phyloP scores from a whole-genome alignment of 2,329 filamentous ascomycete species.

The Tricladium varicosporioides region DNA sequence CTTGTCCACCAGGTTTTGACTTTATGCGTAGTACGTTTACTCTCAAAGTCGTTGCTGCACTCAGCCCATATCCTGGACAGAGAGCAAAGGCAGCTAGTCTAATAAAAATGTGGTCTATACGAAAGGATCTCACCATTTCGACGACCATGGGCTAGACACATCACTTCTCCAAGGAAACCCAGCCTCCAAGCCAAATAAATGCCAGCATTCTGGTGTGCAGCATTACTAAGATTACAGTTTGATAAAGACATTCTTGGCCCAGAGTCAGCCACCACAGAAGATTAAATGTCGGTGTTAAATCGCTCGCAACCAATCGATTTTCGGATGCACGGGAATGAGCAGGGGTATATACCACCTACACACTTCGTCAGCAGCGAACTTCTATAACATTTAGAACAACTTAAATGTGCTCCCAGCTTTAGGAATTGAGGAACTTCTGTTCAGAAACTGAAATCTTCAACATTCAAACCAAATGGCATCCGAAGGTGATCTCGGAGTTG shows the following conservation, averaged over 20 bases:
- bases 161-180: too few relatives aligned
- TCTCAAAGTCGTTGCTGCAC: neutral
- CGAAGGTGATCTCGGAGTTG: slow-evolving; percentile 2
- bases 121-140: neutral
- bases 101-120: neutral
- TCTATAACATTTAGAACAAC: too few relatives aligned
- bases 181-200: too few relatives aligned
- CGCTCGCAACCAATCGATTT: neutral
- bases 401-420: too few relatives aligned
- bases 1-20: neutral
- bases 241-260: too few relatives aligned
- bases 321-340: neutral
- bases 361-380: too few relatives aligned
- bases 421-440: too few relatives aligned
- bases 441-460: too few relatives aligned
- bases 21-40: neutral
- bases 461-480: neutral
- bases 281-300: neutral
- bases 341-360: too few relatives aligned
- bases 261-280: too few relatives aligned
- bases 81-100: neutral
- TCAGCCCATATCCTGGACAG: neutral
- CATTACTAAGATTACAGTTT: too few relatives aligned
- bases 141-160: neutral
- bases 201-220: too few relatives aligned